phyloP scores from a whole-genome alignment of 2,329 filamentous ascomycete genomes.

The Diaporthe citri region DNA sequence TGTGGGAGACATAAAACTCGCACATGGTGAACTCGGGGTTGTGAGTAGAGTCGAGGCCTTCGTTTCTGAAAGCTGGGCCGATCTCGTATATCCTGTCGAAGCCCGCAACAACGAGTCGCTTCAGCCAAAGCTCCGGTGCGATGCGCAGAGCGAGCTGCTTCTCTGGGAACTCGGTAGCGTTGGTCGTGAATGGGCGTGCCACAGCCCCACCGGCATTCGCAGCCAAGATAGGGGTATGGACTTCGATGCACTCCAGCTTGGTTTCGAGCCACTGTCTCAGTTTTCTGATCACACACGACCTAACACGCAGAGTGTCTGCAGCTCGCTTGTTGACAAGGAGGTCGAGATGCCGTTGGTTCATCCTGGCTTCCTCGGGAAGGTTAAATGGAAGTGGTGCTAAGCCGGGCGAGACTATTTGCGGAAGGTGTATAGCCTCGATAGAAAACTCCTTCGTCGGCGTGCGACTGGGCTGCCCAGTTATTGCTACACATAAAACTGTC shows the following conservation, averaged over 20 bases:
- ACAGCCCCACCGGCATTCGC: conserved; percentile 87
- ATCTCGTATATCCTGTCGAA: conserved; percentile 94
- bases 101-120: conserved; percentile 89
- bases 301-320: conserved; percentile 78
- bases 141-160: conserved; percentile 84
- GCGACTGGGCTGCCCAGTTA: conserved; percentile 77
- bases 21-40: conserved; percentile 98
- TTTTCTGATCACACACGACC: conserved; percentile 80
- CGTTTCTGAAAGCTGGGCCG: conserved; percentile 91
- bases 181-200: conserved; percentile 87
- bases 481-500: conserved; percentile 59
- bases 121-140: conserved; percentile 95
- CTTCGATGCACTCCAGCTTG: conserved; percentile 64
- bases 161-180: conserved; percentile 80
- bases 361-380: conserved; percentile 79
- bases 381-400: conserved; percentile 82
- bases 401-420: conserved; percentile 80
- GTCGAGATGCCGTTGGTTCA: conserved; percentile 86
- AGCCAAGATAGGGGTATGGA: conserved; percentile 90
- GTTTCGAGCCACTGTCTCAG: conserved; percentile 73
- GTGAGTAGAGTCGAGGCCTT: conserved; percentile 90
- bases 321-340: conserved; percentile 80
- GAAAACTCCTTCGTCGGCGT: conserved; percentile 83
- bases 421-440: conserved; percentile 75
- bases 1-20: conserved; percentile 94